phyloP scores from a whole-genome alignment of 129 eudicot genomes.

The Silybum marianum region DNA sequence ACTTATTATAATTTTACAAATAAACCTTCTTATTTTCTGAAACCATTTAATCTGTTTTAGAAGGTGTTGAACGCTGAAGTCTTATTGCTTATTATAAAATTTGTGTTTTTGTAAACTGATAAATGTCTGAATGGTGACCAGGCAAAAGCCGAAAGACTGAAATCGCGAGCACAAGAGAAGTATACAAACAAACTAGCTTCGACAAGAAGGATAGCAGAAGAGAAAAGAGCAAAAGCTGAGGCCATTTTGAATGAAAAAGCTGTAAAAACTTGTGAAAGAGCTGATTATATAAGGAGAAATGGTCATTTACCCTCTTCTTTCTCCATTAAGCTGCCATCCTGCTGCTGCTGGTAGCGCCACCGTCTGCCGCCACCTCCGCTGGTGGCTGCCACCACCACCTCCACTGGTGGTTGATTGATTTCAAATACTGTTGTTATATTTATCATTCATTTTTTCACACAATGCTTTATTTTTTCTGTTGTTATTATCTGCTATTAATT shows the following conservation, averaged over 20 bases:
- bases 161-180: slow-evolving; percentile 89
- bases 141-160: slow-evolving; percentile 91
- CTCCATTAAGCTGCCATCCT: slow-evolving; percentile 75
- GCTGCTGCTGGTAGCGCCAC: slow-evolving; percentile 70
- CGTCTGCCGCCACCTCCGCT: slow-evolving; percentile 1
- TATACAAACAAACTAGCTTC: slow-evolving; percentile 72
- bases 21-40: too few relatives aligned
- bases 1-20: too few relatives aligned
- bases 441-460: background rate
- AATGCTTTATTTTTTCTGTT: slow-evolving; percentile 6
- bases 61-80: too few relatives aligned
- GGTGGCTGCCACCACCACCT: background rate
- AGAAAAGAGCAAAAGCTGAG: slow-evolving; percentile 85
- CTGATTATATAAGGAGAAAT: slow-evolving; percentile 86
- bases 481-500: background rate
- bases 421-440: background rate
- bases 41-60: too few relatives aligned
- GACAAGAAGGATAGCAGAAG: slow-evolving; percentile 87
- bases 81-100: background rate
- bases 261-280: slow-evolving; percentile 76
- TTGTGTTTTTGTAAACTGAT: background rate
- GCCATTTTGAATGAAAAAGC: slow-evolving; percentile 81
- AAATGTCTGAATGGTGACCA: slow-evolving; percentile 3
- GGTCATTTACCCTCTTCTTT: slow-evolving; percentile 90
- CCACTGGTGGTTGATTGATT: background rate